Evolutionary conservation across 2,329 filamentous ascomycete species (phyloP).

Genomic region (Xylaria sp.): DNA sequence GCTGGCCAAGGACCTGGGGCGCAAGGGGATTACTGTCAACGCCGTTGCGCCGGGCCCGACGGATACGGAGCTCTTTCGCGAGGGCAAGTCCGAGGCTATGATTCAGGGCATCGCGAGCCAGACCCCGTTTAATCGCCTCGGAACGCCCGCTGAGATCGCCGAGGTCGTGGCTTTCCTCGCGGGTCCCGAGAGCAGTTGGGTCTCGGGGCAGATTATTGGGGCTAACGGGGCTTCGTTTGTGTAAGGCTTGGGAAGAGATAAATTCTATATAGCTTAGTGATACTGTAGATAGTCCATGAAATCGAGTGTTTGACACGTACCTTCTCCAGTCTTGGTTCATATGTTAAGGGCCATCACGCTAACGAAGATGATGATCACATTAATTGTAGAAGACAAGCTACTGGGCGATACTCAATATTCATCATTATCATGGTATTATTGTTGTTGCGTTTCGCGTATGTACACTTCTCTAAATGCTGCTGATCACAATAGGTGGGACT

Average conservation of each 20-base stretch:
- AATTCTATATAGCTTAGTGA: background rate
- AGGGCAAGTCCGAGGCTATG: constrained; percentile 60
- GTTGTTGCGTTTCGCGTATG: background rate
- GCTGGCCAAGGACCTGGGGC: constrained; percentile 65
- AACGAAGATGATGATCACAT: background rate
- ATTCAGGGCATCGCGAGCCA: constrained; percentile 55
- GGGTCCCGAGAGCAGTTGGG: constrained; percentile 29
- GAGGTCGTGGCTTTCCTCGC: constrained; percentile 58
- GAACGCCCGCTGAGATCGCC: constrained; percentile 62
- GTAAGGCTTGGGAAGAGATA: background rate
- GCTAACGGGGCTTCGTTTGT: constrained; percentile 38
- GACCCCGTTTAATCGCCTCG: constrained; percentile 59
- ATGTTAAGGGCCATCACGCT: background rate
- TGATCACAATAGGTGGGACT: background rate
- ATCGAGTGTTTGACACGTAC: background rate
- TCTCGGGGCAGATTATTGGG: constrained; percentile 37
- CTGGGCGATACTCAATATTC: background rate
- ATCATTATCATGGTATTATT: constrained; percentile 13
- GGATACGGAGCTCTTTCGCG: constrained; percentile 65
- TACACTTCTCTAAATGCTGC: constrained; percentile 10
- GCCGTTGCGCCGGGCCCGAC: constrained; percentile 64
- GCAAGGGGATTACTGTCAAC: constrained; percentile 63
- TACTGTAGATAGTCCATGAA: background rate
- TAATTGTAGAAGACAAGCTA: background rate
- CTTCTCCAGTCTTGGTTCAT: too few relatives aligned